These are phyloP conservation scores for Arthroderma uncinatum DNA, from an alignment of 2,329 filamentous ascomycete genomes.

Conservation along the genomic window DNA sequence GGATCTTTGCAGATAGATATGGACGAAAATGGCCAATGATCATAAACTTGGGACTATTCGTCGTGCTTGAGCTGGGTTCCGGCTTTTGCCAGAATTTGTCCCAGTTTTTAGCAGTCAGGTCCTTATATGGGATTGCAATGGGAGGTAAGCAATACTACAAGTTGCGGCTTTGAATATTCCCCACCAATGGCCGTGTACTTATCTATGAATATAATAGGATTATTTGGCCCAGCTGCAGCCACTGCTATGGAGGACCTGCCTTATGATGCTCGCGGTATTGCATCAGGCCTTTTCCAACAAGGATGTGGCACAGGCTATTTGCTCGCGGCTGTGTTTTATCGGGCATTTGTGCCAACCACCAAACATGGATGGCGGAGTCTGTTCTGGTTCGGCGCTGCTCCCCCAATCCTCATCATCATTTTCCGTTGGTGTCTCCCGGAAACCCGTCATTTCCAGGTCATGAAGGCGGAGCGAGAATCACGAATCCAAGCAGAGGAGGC, in stretches of 20 bases:
- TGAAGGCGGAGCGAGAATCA: conserved; percentile 24
- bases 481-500: conserved; percentile 3
- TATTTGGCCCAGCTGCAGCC: conserved; percentile 52
- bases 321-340: conserved; percentile 46
- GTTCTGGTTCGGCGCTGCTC: conserved; percentile 79
- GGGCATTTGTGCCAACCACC: conserved; percentile 53
- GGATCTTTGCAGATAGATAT: conserved; percentile 43
- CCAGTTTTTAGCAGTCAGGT: conserved; percentile 48
- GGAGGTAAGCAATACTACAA: conserved; percentile 29
- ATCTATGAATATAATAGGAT: conserved; percentile 6
- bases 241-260: conserved; percentile 54
- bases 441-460: conserved; percentile 54
- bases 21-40: conserved; percentile 51
- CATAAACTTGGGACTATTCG: conserved; percentile 51
- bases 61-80: conserved; percentile 49
- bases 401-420: conserved; percentile 67
- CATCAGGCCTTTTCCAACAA: conserved; percentile 53
- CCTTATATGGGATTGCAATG: conserved; percentile 55
- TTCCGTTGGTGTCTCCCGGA: conserved; percentile 70
- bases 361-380: conserved; percentile 70
- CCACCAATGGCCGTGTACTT: not conserved
- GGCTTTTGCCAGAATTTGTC: conserved; percentile 49
- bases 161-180: not conserved
- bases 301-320: conserved; percentile 55
- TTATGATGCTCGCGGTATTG: conserved; percentile 45